These are phyloP conservation scores for Suillus discolor DNA, from an alignment of 768 basidiomycete species.

Conservation along the genomic window DNA sequence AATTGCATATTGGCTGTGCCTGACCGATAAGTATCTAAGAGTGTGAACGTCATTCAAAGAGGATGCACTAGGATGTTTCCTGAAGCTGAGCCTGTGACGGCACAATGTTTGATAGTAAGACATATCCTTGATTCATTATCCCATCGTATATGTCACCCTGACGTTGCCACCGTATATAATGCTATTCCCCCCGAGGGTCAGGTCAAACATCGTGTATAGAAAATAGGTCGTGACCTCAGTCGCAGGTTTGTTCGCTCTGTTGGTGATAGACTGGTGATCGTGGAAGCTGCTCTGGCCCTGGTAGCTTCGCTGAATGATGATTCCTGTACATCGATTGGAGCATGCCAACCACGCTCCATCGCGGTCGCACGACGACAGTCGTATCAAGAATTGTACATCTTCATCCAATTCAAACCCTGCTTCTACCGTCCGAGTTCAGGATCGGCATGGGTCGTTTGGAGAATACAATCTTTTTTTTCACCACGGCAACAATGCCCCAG, in stretches of 20 bases:
- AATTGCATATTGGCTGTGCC: neutral
- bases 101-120: neutral
- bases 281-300: neutral
- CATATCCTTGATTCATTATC: neutral
- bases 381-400: neutral
- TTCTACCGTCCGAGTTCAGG: slow-evolving; percentile 31
- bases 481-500: slow-evolving; percentile 70
- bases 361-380: neutral
- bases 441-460: slow-evolving; percentile 83
- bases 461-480: slow-evolving; percentile 83
- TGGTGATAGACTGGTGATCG: neutral
- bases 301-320: neutral
- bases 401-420: neutral
- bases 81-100: neutral
- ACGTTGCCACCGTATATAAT: neutral
- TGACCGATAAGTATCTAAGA: neutral
- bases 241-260: neutral
- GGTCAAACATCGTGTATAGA: neutral
- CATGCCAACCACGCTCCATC: neutral
- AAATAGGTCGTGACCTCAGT: neutral
- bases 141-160: neutral
- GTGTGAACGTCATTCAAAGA: neutral
- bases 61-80: neutral
- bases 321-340: neutral
- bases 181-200: neutral